Conservation (phyloP, 2,329 filamentous ascomycete species). For the Thelonectria blattea region DNA sequence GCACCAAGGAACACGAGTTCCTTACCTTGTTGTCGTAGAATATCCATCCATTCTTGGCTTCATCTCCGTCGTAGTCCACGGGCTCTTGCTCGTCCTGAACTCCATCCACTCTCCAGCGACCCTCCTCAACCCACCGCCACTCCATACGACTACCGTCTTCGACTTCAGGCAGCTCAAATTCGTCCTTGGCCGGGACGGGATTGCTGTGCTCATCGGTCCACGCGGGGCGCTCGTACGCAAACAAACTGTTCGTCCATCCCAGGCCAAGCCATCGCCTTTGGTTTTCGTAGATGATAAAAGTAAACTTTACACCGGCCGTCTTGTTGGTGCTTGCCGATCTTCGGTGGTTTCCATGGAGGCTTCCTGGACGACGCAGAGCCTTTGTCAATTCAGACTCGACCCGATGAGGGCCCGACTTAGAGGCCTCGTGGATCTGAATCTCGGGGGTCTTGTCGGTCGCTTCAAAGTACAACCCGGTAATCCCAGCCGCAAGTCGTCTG, state of each 20-base stretch:
- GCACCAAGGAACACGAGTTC: too few relatives aligned
- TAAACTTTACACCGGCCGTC: constrained; percentile 88
- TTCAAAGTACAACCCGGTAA: constrained; percentile 83
- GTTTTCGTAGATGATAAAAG: constrained; percentile 95
- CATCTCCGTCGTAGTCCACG: constrained; percentile 61
- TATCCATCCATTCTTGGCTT: constrained; percentile 83
- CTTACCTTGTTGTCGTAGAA: constrained; percentile 95
- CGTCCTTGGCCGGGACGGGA: constrained; percentile 74
- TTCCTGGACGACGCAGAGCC: constrained; percentile 43
- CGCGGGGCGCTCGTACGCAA: constrained; percentile 85
- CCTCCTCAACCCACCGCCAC: constrained; percentile 82
- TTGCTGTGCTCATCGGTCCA: constrained; percentile 99
- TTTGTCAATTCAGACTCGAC: constrained; percentile 55
- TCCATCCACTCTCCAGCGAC: constrained; percentile 87
- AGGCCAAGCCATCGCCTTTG: constrained; percentile 94
- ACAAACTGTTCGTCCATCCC: constrained; percentile 90
- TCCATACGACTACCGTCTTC: constrained; percentile 63
- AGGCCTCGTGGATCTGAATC: constrained; percentile 37
- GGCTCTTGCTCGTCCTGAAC: constrained; percentile 57
- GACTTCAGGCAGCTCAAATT: constrained; percentile 67
- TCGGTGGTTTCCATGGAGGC: constrained; percentile 38
- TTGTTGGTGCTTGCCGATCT: constrained; percentile 49
- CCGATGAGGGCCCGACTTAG: constrained; percentile 27
- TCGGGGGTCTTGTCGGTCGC: constrained; percentile 48
- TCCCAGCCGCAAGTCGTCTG: constrained; percentile 69